A percentile compares a stretch with the other conserved stretches of the same genome.
phyloP scores from a whole-genome alignment of 352 stramenopile species.

The Aphanomyces stellatus region DNA sequence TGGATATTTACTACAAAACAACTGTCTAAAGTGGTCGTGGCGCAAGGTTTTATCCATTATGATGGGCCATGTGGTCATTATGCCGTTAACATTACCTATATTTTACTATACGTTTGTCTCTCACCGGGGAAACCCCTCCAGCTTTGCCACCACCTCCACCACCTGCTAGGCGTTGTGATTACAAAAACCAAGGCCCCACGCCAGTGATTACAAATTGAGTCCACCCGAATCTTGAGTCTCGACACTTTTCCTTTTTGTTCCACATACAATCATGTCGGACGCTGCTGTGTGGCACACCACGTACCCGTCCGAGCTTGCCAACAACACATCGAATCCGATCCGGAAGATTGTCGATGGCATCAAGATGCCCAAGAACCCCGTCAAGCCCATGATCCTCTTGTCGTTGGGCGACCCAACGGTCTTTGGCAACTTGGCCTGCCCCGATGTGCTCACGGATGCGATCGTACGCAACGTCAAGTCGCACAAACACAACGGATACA shows the following conservation, averaged over 20 bases:
- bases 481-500: constrained; percentile 88
- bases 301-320: constrained; percentile 7
- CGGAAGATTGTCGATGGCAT: constrained; percentile 93
- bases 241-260: not conserved
- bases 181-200: not conserved
- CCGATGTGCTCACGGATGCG: constrained; percentile 74
- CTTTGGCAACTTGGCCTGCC: constrained; percentile 88
- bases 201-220: not conserved
- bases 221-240: not conserved
- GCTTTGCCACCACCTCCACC: no score
- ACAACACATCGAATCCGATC: constrained; percentile 79
- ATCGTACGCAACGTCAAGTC: constrained; percentile 65
- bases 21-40: not conserved
- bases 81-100: no score
- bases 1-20: not conserved
- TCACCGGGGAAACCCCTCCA: no score
- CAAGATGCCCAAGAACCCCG: constrained; percentile 77
- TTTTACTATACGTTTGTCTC: no score
- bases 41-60: no score
- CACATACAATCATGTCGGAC: not conserved
- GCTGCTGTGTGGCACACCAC: not conserved
- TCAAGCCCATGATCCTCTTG: constrained; percentile 89
- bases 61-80: no score
- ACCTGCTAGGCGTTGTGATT: no score
- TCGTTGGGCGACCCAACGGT: constrained; percentile 91